These are phyloP conservation scores for Hymenochaete sp. DNA, from an alignment of 1,284 basidiomycete genomes.

Conservation along the genomic window DNA sequence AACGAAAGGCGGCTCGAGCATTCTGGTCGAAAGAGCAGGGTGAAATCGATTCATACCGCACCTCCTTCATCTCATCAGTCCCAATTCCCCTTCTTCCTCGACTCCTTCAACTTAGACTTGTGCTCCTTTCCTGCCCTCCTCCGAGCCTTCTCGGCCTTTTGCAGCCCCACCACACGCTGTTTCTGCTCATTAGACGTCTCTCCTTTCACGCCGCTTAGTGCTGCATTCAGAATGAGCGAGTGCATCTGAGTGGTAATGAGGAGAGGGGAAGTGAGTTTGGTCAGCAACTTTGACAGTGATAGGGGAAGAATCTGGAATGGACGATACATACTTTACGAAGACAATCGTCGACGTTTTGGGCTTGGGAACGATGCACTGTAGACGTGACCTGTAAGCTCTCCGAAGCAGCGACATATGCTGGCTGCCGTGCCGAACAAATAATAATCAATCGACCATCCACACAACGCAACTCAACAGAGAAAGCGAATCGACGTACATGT, in stretches of 20 bases:
- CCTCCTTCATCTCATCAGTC: no score
- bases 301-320: not conserved
- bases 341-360: conserved; percentile 64
- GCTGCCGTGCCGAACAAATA: conserved; percentile 34
- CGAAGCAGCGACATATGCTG: conserved; percentile 56
- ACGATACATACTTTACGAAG: conserved; percentile 51
- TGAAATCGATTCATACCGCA: no score
- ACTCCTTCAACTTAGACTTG: conserved; percentile 37
- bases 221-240: conserved; percentile 38
- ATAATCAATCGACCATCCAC: conserved; percentile 1
- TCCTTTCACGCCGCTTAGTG: conserved; percentile 39
- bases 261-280: no score
- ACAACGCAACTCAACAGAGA: not conserved
- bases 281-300: conserved; percentile 3
- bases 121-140: conserved; percentile 44
- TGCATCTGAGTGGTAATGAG: conserved; percentile 43
- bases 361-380: conserved; percentile 60
- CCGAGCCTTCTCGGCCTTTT: conserved; percentile 37
- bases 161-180: conserved; percentile 41
- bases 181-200: conserved; percentile 50
- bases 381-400: conserved; percentile 60
- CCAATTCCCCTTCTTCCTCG: conserved; percentile 27
- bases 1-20: no score
- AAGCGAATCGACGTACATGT: conserved; percentile 35
- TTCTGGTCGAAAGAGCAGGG: no score